Base-by-base conservation (phyloP, 768 basidiomycete genomes). In the Serendipita sp. region DNA sequence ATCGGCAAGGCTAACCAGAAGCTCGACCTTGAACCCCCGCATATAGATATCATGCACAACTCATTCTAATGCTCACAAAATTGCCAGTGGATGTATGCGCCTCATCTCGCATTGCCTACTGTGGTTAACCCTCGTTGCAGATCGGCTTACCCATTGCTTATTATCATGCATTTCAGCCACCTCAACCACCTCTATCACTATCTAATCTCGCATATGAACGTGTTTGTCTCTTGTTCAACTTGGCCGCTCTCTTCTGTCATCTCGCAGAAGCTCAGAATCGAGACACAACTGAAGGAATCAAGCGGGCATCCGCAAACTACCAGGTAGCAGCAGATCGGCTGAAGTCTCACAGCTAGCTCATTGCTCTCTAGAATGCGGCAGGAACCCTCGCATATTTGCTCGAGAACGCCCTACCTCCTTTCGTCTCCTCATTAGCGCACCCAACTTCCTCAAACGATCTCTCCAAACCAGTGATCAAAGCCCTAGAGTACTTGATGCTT, bases 11-110 rank as follows among this genome's bases (percentile, higher is more conserved):
- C 64, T 64, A 31, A 30, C 28, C 7, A 45, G 26, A 4, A n/a
- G 20, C 30, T 14, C 14, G 28, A 16, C 43, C 50, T 11, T 11
- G 13, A 20, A 45, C 64, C 67, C 62, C 45, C 62, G 44, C 65
- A 38, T 44, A 45, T 66, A 97, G 95, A 48, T 98, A 98, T 70
- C 88, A 96, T 67, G 88, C 91, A 2, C 94, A 95, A 70, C 81
- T 97, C 41, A 76, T 84, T 0, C 92, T 86, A 65, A 80, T 93
- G 33, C 72, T 89, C 65, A 83, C 85, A 13, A 97, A 97, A 70
- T 75, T 98, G 4, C 94, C 95, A 1, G 73, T 79, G 4, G 84
- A 95, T 72, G 94, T 81, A 42, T 31, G 76, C 83, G 74, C 26
- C 48, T 61, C 42, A 33, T 30, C 34, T 63, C 63, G 44, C 22